Conservation (phyloP, 1,284 basidiomycete species). For the Sanghuangporus baumii region DNA sequence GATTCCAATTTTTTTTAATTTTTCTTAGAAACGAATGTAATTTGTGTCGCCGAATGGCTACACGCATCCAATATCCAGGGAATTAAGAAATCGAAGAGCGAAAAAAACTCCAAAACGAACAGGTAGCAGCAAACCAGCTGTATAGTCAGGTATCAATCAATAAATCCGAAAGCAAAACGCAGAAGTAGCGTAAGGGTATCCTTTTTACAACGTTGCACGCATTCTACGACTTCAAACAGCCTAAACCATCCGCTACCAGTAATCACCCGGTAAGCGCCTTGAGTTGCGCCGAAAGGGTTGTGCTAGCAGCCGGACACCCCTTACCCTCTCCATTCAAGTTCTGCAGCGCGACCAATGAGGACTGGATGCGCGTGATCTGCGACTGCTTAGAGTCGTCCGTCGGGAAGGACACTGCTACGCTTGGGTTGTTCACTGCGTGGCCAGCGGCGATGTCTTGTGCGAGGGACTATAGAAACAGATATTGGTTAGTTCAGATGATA, state of each 20-base stretch:
- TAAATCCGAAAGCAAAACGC: neutral
- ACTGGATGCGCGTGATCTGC: constrained; percentile 20
- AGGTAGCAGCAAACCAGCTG: neutral
- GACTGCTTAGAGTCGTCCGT: constrained; percentile 19
- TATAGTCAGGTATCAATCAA: neutral
- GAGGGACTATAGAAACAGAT: constrained; percentile 12
- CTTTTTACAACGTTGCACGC: neutral
- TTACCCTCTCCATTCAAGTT: constrained; percentile 35
- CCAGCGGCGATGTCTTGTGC: constrained; percentile 25
- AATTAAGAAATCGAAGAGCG: neutral
- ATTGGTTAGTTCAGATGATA: too few relatives aligned
- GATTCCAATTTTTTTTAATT: too few relatives aligned
- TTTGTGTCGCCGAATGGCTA: neutral
- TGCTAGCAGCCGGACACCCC: constrained; percentile 35
- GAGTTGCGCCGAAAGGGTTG: constrained; percentile 32
- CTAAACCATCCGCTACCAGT: neutral
- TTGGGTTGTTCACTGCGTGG: constrained; percentile 26
- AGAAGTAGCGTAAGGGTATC: neutral
- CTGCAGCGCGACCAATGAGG: constrained; percentile 29
- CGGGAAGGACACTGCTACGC: constrained; percentile 23
- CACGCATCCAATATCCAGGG: neutral
- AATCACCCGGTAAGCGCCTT: constrained; percentile 24
- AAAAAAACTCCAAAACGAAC: neutral
- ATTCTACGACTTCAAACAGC: neutral
- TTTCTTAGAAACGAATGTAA: neutral